A percentile compares a stretch with the other conserved stretches of the same genome.
Evolutionary conservation across 129 eudicot genomes (phyloP).

Genomic region (Flaveria sonorensis): DNA sequence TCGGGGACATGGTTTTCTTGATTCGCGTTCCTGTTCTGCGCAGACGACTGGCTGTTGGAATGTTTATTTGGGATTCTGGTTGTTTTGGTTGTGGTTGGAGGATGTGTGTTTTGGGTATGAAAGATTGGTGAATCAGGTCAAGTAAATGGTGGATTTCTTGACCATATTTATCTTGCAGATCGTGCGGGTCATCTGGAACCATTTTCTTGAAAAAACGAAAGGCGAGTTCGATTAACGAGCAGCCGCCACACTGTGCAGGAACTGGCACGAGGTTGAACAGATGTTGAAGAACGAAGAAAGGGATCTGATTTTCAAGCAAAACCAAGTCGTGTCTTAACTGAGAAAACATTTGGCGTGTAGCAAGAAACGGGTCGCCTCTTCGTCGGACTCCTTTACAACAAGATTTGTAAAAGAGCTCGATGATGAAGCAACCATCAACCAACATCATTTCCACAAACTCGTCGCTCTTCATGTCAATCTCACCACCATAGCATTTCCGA

Average conservation of each 20-base stretch:
- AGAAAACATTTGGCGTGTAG: constrained; percentile 27
- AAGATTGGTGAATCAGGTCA: constrained; percentile 59
- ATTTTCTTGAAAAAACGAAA: constrained; percentile 52
- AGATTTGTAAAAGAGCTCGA: constrained; percentile 59
- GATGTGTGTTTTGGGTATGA: constrained; percentile 45
- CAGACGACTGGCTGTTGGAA: constrained; percentile 33
- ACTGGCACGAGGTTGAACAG: constrained; percentile 53
- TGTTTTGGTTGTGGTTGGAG: constrained; percentile 9
- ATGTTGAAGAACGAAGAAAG: constrained; percentile 60
- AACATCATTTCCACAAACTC: constrained; percentile 60
- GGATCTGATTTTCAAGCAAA: constrained; percentile 72
- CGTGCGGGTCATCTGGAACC: constrained; percentile 40
- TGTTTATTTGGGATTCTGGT: not conserved
- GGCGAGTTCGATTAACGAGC: constrained; percentile 49
- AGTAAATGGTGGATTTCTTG: constrained; percentile 57
- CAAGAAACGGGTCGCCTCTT: constrained; percentile 58
- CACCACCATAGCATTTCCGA: constrained; percentile 52
- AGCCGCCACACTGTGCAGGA: constrained; percentile 44
- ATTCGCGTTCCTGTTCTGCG: constrained; percentile 35
- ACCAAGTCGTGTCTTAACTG: constrained; percentile 55
- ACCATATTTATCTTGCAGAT: constrained; percentile 35
- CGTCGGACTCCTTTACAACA: constrained; percentile 51
- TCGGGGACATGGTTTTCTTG: constrained; percentile 28
- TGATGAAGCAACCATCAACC: constrained; percentile 66
- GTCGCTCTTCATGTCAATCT: constrained; percentile 36